These are phyloP conservation scores for Zasmidium angulare DNA, from an alignment of 2,329 filamentous ascomycete genomes.

Conservation along the genomic window DNA sequence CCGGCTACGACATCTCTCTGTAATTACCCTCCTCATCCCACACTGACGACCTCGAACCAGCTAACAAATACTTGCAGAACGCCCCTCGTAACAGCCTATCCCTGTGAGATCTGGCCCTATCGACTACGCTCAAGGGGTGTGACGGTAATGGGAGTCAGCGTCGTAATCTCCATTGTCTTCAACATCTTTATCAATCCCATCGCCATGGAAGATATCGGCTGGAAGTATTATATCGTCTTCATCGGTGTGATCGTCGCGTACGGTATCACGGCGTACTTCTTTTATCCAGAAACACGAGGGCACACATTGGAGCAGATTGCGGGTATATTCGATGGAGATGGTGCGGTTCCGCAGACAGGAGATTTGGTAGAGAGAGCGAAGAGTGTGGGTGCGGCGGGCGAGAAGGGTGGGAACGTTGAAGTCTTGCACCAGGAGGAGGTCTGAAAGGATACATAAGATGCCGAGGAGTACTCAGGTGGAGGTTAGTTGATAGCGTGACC, in stretches of 20 bases:
- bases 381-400: conserved; percentile 11
- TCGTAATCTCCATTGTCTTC: conserved; percentile 26
- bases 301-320: conserved; percentile 45
- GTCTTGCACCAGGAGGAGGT: conserved; percentile 11
- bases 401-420: conserved; percentile 14
- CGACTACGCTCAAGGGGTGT: conserved; percentile 30
- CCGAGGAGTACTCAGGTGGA: too few species aligned
- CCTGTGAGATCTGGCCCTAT: conserved; percentile 38
- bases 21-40: conserved; percentile 4
- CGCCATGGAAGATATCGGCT: conserved; percentile 39
- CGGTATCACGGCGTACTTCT: conserved; percentile 23
- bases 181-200: conserved; percentile 47
- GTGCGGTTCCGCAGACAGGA: conserved; percentile 10
- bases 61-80: conserved; percentile 19
- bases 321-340: conserved; percentile 40
- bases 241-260: conserved; percentile 32
- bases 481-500: too few species aligned
- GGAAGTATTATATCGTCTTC: conserved; percentile 49
- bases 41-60: not conserved
- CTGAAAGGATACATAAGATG: not conserved
- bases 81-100: conserved; percentile 34
- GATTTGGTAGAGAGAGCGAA: conserved; percentile 15
- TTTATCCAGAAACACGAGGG: conserved; percentile 17
- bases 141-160: conserved; percentile 20
- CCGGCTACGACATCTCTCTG: conserved; percentile 40